Evolutionary conservation across 2,329 filamentous ascomycete genomes (phyloP), one percentile per base, ranked within the genome.

Genomic region (Curvularia lunata): DNA sequence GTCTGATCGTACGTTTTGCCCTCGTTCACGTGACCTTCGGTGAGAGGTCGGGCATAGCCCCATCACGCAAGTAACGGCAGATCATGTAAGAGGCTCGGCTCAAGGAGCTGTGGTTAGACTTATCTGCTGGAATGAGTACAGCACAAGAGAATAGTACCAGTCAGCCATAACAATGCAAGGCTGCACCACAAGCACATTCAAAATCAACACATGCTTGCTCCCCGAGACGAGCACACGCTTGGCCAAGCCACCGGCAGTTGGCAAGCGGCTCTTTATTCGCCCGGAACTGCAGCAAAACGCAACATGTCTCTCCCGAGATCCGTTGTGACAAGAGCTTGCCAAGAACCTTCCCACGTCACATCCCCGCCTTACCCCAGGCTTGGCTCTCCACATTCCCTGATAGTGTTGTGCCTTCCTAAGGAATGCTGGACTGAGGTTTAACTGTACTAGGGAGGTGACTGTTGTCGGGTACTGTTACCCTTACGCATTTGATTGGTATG

Each of bases 301-400:
- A 19, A 28, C 16, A 32, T 32, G 16, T 30, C 27, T 32, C 27
- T 30, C n/a, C 18, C 27, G 25, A 19, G 12, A 30, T 12, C 4
- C 18, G 27, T 46, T 46, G 19, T 30, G 25, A 46, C 27, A 43
- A 43, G 41, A 43, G 9, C n/a, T 21, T 6, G 43, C 43, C 43
- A 46, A 46, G 25, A 18, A 27, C 9, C 27, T 6, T n/a, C 18
- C 43, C 18, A 19, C 18, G 43, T 30, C 43, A 32, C 25, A 30
- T 30, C 42, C 43, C 43, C 43, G 43, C 43, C 27, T 46, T 46
- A 32, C 43, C 43, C 43, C 43, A 32, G 43, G n/a, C 43, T 46
- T 46, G 43, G 43, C 27, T 32, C 27, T n/a, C 27, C 27, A 19
- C 28, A 21, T 32, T 5, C 5, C 5, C 9, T 16, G 27, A 10